Percentiles rank a stretch among this genome's conserved stretches.
phyloP scores from a whole-genome alignment of 1,284 basidiomycete genomes.

The Malassezia psittaci region DNA sequence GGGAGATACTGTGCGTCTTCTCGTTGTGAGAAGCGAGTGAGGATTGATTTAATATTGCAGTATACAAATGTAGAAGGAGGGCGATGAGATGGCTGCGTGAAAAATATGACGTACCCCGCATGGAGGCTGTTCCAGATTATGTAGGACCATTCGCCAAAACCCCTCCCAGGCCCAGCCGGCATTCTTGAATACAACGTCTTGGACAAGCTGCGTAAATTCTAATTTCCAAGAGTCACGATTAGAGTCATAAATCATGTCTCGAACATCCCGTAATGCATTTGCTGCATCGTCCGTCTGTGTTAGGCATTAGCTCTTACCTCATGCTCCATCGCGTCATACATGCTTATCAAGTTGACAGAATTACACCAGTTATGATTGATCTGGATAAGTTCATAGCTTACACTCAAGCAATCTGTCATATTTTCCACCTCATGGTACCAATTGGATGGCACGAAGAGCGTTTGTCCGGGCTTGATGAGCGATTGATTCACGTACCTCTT shows the following conservation, averaged over 20 bases:
- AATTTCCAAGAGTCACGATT: constrained; percentile 17
- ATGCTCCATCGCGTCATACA: constrained; percentile 50
- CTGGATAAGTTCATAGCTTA: constrained; percentile 5
- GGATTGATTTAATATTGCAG: background rate
- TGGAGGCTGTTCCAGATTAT: constrained; percentile 18
- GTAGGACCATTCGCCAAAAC: constrained; percentile 37
- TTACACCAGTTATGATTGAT: constrained; percentile 52
- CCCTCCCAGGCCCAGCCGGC: constrained; percentile 42
- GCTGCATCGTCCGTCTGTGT: constrained; percentile 42
- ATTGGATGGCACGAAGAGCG: constrained; percentile 42
- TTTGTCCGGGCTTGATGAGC: constrained; percentile 23
- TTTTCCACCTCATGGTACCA: constrained; percentile 47
- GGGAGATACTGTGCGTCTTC: constrained; percentile 2
- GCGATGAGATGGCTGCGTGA: background rate
- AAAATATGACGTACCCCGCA: background rate
- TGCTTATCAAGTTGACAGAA: constrained; percentile 50
- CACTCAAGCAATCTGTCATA: constrained; percentile 32
- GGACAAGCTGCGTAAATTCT: constrained; percentile 28
- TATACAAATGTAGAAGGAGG: background rate
- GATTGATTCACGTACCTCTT: constrained; percentile 4
- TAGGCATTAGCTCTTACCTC: constrained; percentile 30
- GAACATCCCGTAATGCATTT: constrained; percentile 51
- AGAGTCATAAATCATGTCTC: constrained; percentile 44
- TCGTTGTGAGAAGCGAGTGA: constrained; percentile 6
- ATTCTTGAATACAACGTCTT: constrained; percentile 29